A percentile compares a stretch with the other conserved stretches of the same genome.
Evolutionary conservation across 2,329 filamentous ascomycete species (phyloP).

Genomic region (Fusarium nurragi): DNA sequence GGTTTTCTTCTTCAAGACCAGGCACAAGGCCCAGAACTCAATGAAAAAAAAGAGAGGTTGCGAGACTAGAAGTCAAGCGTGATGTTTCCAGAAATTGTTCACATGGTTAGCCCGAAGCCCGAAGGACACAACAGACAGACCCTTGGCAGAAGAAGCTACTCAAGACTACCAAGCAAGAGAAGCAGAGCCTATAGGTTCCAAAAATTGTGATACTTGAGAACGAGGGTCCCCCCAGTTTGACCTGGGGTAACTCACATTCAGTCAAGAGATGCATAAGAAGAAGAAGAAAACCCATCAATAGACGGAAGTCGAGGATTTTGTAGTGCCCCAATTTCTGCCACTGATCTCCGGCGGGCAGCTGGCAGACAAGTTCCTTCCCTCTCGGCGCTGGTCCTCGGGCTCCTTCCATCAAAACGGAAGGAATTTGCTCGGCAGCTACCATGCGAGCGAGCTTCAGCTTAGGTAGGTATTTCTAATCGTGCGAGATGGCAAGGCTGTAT

Average conservation of each 20-base stretch:
- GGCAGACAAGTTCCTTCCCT: too few species aligned
- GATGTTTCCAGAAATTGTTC: background rate
- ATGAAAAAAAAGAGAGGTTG: background rate
- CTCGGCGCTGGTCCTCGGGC: too few species aligned
- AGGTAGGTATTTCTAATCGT: too few species aligned
- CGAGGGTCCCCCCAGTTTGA: background rate
- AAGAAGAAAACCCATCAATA: background rate
- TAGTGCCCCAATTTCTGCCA: too few species aligned
- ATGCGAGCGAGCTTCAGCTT: too few species aligned
- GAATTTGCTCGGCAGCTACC: too few species aligned
- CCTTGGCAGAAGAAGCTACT: constrained; percentile 1
- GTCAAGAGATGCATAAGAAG: background rate
- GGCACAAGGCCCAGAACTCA: background rate
- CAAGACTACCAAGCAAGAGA: background rate
- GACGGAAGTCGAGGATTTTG: too few species aligned
- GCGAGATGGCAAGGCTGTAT: too few species aligned
- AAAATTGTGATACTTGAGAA: background rate
- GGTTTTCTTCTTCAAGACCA: background rate
- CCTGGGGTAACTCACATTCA: background rate
- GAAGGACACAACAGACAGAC: constrained; percentile 1
- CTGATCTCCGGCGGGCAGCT: too few species aligned
- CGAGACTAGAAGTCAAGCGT: background rate
- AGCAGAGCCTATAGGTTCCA: background rate
- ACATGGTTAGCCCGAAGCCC: background rate
- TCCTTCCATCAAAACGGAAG: too few species aligned